These are phyloP conservation scores for Botryotinia calthae DNA, from an alignment of 2,329 filamentous ascomycete species.

Conservation along the genomic window DNA sequence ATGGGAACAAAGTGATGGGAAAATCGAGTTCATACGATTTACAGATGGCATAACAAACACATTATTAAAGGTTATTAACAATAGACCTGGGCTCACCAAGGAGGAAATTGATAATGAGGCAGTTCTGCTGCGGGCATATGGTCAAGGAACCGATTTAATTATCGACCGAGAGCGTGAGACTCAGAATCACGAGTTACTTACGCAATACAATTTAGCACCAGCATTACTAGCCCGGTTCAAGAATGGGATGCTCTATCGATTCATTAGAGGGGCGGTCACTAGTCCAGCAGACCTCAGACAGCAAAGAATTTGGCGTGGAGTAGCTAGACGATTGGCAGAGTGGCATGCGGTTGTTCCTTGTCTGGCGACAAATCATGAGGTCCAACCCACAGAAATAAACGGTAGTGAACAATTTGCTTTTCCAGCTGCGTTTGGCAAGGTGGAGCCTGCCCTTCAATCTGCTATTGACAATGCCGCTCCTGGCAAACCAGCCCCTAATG, in stretches of 20 bases:
- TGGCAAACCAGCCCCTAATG: constrained; percentile 73
- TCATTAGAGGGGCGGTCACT: constrained; percentile 77
- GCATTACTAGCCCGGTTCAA: constrained; percentile 86
- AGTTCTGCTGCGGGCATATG: constrained; percentile 87
- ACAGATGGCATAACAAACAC: constrained; percentile 99
- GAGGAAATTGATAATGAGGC: constrained; percentile 80
- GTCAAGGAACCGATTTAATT: constrained; percentile 87
- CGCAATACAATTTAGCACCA: constrained; percentile 78
- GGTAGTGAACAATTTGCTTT: constrained; percentile 38
- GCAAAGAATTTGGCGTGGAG: constrained; percentile 73
- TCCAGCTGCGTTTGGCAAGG: constrained; percentile 35
- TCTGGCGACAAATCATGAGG: constrained; percentile 42
- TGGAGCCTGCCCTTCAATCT: constrained; percentile 42
- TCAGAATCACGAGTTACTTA: constrained; percentile 80
- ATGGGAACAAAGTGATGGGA: constrained; percentile 72
- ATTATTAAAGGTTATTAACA: constrained; percentile 73
- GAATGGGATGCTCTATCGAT: constrained; percentile 94
- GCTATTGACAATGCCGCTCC: constrained; percentile 54
- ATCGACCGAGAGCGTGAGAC: constrained; percentile 90
- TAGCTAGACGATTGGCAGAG: constrained; percentile 80
- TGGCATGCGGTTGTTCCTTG: constrained; percentile 81
- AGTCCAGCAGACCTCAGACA: constrained; percentile 75
- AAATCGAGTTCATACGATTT: constrained; percentile 83
- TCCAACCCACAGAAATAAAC: constrained; percentile 40
- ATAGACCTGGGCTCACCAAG: constrained; percentile 64